Evolutionary conservation across 768 basidiomycete species (phyloP).

Genomic region (Suillus discolor): DNA sequence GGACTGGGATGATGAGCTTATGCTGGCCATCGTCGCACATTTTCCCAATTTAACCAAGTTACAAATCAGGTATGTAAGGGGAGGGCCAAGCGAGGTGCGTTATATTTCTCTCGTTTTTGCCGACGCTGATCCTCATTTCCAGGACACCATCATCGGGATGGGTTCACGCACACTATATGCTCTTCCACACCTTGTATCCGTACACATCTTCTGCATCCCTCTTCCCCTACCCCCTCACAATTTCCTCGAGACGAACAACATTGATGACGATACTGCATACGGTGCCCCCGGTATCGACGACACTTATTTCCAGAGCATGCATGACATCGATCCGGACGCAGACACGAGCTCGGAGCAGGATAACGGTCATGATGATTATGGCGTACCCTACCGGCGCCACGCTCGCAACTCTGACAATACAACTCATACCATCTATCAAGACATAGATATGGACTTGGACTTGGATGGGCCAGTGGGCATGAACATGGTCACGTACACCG

Average conservation of each 20-base stretch:
- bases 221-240: neutral
- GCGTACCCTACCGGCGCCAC: neutral
- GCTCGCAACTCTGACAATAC: neutral
- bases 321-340: slow-evolving; percentile 22
- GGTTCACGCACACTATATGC: slow-evolving; percentile 44
- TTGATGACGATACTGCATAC: slow-evolving; percentile 5
- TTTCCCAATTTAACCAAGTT: slow-evolving; percentile 40
- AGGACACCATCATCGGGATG: slow-evolving; percentile 44
- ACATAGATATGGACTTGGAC: neutral
- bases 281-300: slow-evolving; percentile 6
- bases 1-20: slow-evolving; percentile 49
- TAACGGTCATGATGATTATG: neutral
- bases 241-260: slow-evolving; percentile 3
- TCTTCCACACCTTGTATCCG: slow-evolving; percentile 39
- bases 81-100: slow-evolving; percentile 44
- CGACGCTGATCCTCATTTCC: neutral
- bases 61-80: slow-evolving; percentile 41
- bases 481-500: neutral
- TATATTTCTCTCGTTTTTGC: neutral
- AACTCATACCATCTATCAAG: neutral
- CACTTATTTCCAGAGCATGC: slow-evolving; percentile 4
- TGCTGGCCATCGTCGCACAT: slow-evolving; percentile 43
- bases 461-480: neutral
- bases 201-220: slow-evolving; percentile 36
- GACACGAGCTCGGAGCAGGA: neutral